These are phyloP conservation scores for Sordaria brevicollis DNA, from an alignment of 495 filamentous ascomycete genomes.

Conservation along the genomic window DNA sequence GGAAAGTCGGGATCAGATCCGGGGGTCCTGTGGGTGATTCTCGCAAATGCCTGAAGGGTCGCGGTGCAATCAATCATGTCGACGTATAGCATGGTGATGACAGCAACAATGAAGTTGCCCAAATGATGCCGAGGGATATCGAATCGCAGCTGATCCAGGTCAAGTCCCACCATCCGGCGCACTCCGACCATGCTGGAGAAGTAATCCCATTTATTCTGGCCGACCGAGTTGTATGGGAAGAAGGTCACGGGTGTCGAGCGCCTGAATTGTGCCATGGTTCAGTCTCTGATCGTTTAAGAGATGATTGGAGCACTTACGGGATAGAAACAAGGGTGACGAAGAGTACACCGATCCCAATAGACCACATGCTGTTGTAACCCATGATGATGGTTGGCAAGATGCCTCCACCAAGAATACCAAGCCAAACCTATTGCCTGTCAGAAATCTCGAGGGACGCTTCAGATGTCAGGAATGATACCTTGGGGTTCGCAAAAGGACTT, in stretches of 20 bases:
- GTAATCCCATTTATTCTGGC: slow-evolving; percentile 58
- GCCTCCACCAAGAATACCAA: slow-evolving; percentile 71
- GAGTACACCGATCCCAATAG: slow-evolving; percentile 72
- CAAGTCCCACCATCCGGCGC: background rate
- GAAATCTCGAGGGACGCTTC: background rate
- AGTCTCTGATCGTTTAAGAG: background rate
- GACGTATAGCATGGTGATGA: slow-evolving; percentile 80
- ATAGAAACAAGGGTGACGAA: slow-evolving; percentile 74
- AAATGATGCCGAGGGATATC: background rate
- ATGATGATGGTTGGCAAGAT: slow-evolving; percentile 65
- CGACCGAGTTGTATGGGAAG: slow-evolving; percentile 59
- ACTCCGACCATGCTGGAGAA: slow-evolving; percentile 40
- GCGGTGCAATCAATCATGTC: slow-evolving; percentile 63
- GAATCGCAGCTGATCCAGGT: background rate
- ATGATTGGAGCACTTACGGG: slow-evolving; percentile 38
- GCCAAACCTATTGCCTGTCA: slow-evolving; percentile 48
- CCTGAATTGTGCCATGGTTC: slow-evolving; percentile 15
- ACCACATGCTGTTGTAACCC: slow-evolving; percentile 70
- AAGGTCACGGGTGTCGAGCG: slow-evolving; percentile 65
- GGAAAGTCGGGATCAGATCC: slow-evolving; percentile 51
- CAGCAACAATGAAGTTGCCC: slow-evolving; percentile 57
- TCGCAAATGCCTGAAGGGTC: slow-evolving; percentile 71
- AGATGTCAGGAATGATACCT: slow-evolving; percentile 29
- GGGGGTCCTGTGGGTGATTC: slow-evolving; percentile 58
- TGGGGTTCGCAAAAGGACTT: slow-evolving; percentile 58